These are phyloP conservation scores for Hibiscus mutabilis DNA, from an alignment of 345 rosid species.

Conservation along the genomic window DNA sequence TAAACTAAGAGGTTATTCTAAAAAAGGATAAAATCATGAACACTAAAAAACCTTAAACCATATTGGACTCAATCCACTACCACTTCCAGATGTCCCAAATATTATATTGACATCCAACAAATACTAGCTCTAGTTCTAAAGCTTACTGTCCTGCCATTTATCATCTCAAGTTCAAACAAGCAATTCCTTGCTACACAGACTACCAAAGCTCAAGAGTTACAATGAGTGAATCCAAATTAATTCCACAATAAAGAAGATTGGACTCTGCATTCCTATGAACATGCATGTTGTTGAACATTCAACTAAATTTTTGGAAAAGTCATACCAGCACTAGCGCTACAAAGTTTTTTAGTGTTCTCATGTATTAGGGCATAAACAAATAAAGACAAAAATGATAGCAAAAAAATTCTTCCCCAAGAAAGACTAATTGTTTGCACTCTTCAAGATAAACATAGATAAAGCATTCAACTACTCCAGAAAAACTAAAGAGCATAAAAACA, in stretches of 20 bases:
- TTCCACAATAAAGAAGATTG: neutral
- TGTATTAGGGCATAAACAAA: neutral
- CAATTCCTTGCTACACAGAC: neutral
- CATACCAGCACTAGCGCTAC: neutral
- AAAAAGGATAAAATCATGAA: neutral
- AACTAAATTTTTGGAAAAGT: neutral
- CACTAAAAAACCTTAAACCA: neutral
- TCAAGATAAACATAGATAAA: neutral
- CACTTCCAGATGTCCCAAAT: neutral
- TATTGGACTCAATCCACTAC: neutral
- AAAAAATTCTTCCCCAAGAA: constrained; percentile 3
- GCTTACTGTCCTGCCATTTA: neutral
- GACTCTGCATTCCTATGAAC: neutral
- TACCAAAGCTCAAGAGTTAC: neutral
- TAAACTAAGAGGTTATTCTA: neutral
- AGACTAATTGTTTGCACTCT: neutral
- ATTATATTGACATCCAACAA: neutral
- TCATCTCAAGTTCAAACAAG: neutral
- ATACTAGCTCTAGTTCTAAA: neutral
- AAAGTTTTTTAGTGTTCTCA: neutral
- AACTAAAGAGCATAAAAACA: neutral
- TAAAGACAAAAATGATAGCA: neutral
- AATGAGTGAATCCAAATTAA: neutral
- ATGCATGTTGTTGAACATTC: neutral
- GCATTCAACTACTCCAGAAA: constrained; percentile 11